phyloP scores from a whole-genome alignment of 2,329 filamentous ascomycete genomes.

The Colletotrichum shisoi region DNA sequence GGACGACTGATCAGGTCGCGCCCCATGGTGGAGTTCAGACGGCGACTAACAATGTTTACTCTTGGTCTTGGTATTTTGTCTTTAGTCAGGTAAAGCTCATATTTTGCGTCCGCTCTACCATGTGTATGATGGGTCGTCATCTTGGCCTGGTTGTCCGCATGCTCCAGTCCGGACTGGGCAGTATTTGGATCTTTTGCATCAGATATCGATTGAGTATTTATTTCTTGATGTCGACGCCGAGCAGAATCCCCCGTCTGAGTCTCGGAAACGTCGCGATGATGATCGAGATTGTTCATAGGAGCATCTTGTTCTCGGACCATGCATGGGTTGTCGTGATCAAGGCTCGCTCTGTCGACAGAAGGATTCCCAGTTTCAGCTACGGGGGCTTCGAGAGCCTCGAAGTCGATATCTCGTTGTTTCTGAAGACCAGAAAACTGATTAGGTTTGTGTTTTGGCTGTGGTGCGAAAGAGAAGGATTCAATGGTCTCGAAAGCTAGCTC shows the following conservation, averaged over 20 bases:
- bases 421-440: slow-evolving; percentile 33
- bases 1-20: not conserved
- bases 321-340: not conserved
- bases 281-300: not conserved
- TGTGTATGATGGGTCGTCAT: not conserved
- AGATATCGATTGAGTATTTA: not conserved
- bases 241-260: not conserved
- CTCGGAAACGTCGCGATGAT: not conserved
- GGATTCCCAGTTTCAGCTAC: no score
- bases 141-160: not conserved
- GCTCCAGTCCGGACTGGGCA: not conserved
- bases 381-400: not conserved
- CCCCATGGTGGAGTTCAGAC: not conserved
- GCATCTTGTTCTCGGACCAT: not conserved
- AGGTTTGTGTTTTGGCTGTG: slow-evolving; percentile 13
- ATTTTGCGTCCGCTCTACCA: not conserved
- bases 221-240: not conserved
- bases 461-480: slow-evolving; percentile 10
- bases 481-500: not conserved
- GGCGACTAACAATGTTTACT: not conserved
- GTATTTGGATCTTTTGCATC: not conserved
- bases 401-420: slow-evolving; percentile 1
- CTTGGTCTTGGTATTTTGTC: not conserved
- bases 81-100: not conserved
- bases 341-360: not conserved